Base-by-base conservation (phyloP, 176 grass and related monocot genomes). In the Pharus latifolius region DNA sequence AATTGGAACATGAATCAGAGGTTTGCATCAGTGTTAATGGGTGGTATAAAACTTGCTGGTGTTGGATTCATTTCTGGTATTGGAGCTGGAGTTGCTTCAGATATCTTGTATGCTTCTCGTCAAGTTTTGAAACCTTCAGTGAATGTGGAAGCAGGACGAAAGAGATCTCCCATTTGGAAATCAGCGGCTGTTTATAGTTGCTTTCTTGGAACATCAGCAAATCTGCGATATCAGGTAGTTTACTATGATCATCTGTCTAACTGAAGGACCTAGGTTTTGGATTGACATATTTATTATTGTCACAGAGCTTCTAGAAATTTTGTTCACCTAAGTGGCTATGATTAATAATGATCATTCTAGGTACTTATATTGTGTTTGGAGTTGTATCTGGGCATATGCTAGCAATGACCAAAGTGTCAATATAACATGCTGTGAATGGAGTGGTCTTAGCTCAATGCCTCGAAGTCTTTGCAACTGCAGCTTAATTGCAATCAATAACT, bases 151-250 rank as follows among this genome's bases (percentile, higher is more conserved):
- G 44, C 25, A 28, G 56, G 18, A 13, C 87, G 73, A 15, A 85
- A 59, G 86, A 91, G 84, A 88, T 38, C 84, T 72, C 87, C 87
- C 8, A 88, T 94, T 55, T 81, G 88, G 49, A 99, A 94, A 71
- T 72, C 90, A 56, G 95, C 90, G 42, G 29, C 76, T 49, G 82
- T 99, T 65, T 94, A 99, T 81, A 88, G 84, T 67, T 57, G 79
- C 52, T 99, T 99, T 73, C 87, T 99, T 67, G 95, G 95, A 63
- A 91, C 87, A 56, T 99, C 95, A 50, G 90, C 95, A 70, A 99
- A 99, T 74, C 81, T 99, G n/a, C 84, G 87, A 19, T 99, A 99
- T 74, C 95, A 99, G 95, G 95, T 94, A 85, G 11, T 70, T 75
- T 48, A 40, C 47, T 2, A 1, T 46, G 22, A 57, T 22, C 33